A percentile compares a stretch with the other conserved stretches of the same genome.
Evolutionary conservation across 2,329 filamentous ascomycete species (phyloP).

Genomic region (Aureobasidium sp.): DNA sequence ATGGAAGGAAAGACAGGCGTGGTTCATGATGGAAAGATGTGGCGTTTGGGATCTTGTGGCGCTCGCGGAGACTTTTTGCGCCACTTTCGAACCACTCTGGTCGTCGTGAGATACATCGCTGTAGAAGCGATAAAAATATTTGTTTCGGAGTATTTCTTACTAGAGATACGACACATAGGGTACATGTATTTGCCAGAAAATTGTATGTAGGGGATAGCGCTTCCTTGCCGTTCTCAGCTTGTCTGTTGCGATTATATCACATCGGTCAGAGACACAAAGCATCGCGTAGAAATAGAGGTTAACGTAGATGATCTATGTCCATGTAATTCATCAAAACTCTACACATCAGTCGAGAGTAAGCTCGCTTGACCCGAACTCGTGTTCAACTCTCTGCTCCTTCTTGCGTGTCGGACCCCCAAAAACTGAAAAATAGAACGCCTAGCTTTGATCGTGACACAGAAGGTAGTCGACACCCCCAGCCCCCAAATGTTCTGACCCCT

Average conservation of each 20-base stretch:
- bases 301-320: conserved; percentile 2
- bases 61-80: not conserved
- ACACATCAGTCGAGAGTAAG: not conserved
- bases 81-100: not conserved
- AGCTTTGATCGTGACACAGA: conserved; percentile 13
- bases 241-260: not conserved
- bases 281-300: not conserved
- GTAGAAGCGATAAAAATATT: not conserved
- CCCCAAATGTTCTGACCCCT: not conserved
- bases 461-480: not conserved
- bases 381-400: not conserved
- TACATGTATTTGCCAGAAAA: too few species aligned
- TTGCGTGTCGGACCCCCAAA: not conserved
- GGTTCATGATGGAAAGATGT: not conserved
- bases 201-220: too few species aligned
- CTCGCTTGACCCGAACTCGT: not conserved
- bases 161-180: not conserved
- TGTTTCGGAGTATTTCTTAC: not conserved
- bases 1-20: not conserved
- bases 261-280: too few species aligned
- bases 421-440: conserved; percentile 3
- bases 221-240: too few species aligned
- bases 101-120: not conserved
- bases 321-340: conserved; percentile 4
- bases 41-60: not conserved